These are phyloP conservation scores for Aspergillus ostianus DNA, from an alignment of 495 filamentous ascomycete species.

Conservation along the genomic window DNA sequence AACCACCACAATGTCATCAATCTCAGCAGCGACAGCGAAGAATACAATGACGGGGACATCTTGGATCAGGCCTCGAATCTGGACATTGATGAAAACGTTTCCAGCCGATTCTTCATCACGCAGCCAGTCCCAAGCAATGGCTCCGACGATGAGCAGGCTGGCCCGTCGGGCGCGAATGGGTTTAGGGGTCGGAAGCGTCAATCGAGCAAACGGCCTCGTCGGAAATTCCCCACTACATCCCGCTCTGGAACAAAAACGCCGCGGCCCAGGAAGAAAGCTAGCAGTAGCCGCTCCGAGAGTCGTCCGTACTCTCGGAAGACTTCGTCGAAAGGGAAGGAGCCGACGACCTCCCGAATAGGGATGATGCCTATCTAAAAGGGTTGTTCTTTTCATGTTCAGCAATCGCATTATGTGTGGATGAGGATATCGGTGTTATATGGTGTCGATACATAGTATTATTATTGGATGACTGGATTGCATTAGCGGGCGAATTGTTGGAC, in stretches of 20 bases:
- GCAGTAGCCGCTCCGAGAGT: slow-evolving; percentile 22
- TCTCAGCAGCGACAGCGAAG: slow-evolving; percentile 57
- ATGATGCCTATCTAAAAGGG: slow-evolving; percentile 46
- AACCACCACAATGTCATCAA: slow-evolving; percentile 68
- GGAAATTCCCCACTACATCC: slow-evolving; percentile 25
- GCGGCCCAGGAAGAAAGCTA: slow-evolving; percentile 26
- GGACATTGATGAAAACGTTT: slow-evolving; percentile 32
- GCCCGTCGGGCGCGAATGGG: slow-evolving; percentile 18
- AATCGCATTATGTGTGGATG: slow-evolving; percentile 14
- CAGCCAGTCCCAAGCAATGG: slow-evolving; percentile 25
- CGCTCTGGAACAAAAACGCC: slow-evolving; percentile 28
- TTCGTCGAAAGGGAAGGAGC: slow-evolving; percentile 26
- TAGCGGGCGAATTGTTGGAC: slow-evolving; percentile 15
- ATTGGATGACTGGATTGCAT: slow-evolving; percentile 17
- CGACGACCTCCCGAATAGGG: slow-evolving; percentile 36
- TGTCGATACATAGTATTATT: slow-evolving; percentile 1
- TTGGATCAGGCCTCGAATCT: slow-evolving; percentile 19
- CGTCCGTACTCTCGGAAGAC: slow-evolving; percentile 30
- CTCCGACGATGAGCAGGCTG: slow-evolving; percentile 26
- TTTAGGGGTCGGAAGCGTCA: slow-evolving; percentile 31
- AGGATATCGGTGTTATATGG: slow-evolving; percentile 23
- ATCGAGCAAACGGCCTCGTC: slow-evolving; percentile 30
- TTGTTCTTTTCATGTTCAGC: slow-evolving; percentile 10
- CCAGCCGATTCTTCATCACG: slow-evolving; percentile 49
- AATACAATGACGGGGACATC: slow-evolving; percentile 51